These are phyloP conservation scores for Cairneyella variabilis DNA, from an alignment of 495 filamentous ascomycete species.

Conservation along the genomic window DNA sequence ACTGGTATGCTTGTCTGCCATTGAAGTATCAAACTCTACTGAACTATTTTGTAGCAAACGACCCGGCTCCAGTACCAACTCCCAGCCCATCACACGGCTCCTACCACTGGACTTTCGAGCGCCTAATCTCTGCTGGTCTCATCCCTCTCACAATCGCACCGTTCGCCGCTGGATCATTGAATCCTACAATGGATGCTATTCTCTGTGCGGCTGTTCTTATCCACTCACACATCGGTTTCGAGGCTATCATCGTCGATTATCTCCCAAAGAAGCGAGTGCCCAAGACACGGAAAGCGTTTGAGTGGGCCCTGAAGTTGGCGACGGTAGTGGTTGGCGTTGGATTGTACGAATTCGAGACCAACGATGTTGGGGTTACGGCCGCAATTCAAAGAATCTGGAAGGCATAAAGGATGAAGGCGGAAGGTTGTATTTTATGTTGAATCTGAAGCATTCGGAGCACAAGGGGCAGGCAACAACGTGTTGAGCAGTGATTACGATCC, in stretches of 20 bases:
- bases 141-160: slow-evolving; percentile 85
- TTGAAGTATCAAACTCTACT: slow-evolving; percentile 19
- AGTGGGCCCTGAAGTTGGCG: slow-evolving; percentile 74
- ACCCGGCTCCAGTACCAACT: slow-evolving; percentile 71
- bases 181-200: slow-evolving; percentile 81
- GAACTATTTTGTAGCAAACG: slow-evolving; percentile 63
- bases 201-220: slow-evolving; percentile 80
- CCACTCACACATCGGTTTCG: slow-evolving; percentile 93
- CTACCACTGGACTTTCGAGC: slow-evolving; percentile 98
- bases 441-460: not conserved
- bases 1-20: slow-evolving; percentile 55
- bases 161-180: slow-evolving; percentile 85
- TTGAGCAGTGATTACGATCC: slow-evolving; percentile 1
- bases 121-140: slow-evolving; percentile 70
- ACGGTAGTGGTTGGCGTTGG: slow-evolving; percentile 81
- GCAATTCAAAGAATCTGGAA: slow-evolving; percentile 82
- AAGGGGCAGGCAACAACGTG: not conserved
- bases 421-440: slow-evolving; percentile 17
- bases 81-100: slow-evolving; percentile 75
- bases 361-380: slow-evolving; percentile 92
- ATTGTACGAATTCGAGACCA: slow-evolving; percentile 99
- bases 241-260: slow-evolving; percentile 88
- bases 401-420: slow-evolving; percentile 40
- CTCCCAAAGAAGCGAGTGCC: slow-evolving; percentile 70
- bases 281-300: slow-evolving; percentile 54